Evolutionary conservation across 176 grass and related monocot genomes (phyloP), one percentile per base, ranked within the genome.

Genomic region (Echinochloa phyllopogon): DNA sequence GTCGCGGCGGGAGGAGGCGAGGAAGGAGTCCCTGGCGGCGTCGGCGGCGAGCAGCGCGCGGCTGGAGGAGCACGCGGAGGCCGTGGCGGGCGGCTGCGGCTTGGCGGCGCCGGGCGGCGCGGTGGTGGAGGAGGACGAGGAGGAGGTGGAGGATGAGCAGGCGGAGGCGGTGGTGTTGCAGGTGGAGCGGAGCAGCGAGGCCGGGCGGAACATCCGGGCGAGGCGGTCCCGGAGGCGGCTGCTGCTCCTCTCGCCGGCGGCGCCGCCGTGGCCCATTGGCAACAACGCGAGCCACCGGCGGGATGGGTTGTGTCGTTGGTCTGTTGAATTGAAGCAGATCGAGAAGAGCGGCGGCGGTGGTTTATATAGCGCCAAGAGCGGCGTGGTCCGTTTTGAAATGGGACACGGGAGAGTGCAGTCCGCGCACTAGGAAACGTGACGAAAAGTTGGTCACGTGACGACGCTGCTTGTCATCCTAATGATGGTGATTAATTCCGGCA

Each of bases 141-240:
- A 33, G 11, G 86, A 83, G 49, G 79, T 87, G 18, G 79, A 72
- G 6, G 69, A 23, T 3, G 88, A 58, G 29, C 78, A 60, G 8
- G 83, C 56, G n/a, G 92, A 61, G 4, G 92, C 66, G 77, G 38
- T 75, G 74, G 88, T 89, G 72, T 89, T 99, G 91, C 96, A 99
- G 49, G 93, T 87, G 29, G 88, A 95, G 51, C 91, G 91, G 77
- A 91, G 92, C 59, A 94, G 76, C 50, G 86, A 55, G 18, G 59
- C 44, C 12, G 92, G 83, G n/a, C 92, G 67, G 83, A 99, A 96
- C 84, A 99, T 92, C 77, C 94, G 69, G 24, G 78, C 91, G 13
- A 99, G 91, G 12, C 91, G 77, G 24, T 96, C 89, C 51, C 89
- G 84, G 59, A 99, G 85, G 60, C 84, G 87, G 78, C 93, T 83